Conservation (phyloP, 1,284 basidiomycete species). For the Cutaneotrichosporon cutaneum region DNA sequence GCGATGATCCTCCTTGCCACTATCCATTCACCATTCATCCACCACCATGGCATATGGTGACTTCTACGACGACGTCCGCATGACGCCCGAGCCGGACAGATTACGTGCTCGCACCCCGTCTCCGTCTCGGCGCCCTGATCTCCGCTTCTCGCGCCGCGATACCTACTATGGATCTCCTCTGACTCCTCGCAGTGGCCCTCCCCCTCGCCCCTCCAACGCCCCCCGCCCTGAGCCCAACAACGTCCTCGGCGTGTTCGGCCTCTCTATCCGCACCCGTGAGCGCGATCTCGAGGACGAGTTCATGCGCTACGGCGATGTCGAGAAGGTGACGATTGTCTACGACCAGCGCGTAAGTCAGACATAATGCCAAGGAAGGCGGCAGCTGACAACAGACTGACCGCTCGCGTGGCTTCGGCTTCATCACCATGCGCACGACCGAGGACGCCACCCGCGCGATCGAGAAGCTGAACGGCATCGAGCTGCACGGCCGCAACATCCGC, state of each 20-base stretch:
- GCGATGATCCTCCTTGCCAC: not conserved
- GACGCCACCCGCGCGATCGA: conserved; percentile 85
- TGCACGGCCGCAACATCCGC: conserved; percentile 92
- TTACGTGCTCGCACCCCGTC: not conserved
- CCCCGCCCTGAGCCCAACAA: conserved; percentile 69
- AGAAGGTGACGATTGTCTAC: conserved; percentile 98
- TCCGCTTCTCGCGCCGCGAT: not conserved
- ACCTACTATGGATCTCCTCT: conserved; percentile 1
- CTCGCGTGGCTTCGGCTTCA: conserved; percentile 96
- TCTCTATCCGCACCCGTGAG: conserved; percentile 92
- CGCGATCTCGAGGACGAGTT: conserved; percentile 94
- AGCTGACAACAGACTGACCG: conserved; percentile 70
- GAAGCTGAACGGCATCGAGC: conserved; percentile 86
- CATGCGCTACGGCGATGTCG: conserved; percentile 78
- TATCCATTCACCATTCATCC: not conserved
- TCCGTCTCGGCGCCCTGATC: not conserved
- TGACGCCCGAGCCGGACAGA: not conserved
- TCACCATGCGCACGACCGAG: conserved; percentile 83
- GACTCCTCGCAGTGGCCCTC: conserved; percentile 14
- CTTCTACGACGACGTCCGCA: conserved; percentile 1
- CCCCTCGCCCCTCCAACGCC: conserved; percentile 29
- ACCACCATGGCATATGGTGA: not conserved
- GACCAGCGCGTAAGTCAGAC: conserved; percentile 77
- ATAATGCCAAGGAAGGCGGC: not conserved
- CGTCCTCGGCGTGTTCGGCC: conserved; percentile 92